Evolutionary conservation across 192 early-diverging fungal species (phyloP).

Genomic region (Powellomyces hirtus): DNA sequence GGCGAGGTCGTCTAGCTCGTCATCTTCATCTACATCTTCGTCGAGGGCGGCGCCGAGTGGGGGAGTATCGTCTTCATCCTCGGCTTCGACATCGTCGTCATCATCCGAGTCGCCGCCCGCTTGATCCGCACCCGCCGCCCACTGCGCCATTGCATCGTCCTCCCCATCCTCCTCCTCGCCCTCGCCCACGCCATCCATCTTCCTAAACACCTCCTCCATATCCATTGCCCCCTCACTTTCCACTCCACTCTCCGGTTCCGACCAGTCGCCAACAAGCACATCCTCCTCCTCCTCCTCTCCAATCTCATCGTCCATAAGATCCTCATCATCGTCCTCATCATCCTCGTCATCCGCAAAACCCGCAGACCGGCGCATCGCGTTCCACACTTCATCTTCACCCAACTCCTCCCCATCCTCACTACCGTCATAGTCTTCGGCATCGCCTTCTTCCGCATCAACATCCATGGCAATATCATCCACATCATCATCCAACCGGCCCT

Average conservation of each 20-base stretch:
- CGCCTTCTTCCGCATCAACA: slow-evolving; percentile 23
- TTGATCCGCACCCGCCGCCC: slow-evolving; percentile 24
- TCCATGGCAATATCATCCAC: slow-evolving; percentile 31
- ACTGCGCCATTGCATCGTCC: slow-evolving; percentile 28
- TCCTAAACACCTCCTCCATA: slow-evolving; percentile 26
- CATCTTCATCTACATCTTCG: slow-evolving; percentile 24
- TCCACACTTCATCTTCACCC: slow-evolving; percentile 86
- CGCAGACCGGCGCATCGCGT: slow-evolving; percentile 71
- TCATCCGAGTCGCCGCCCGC: not conserved
- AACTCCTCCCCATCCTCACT: slow-evolving; percentile 51
- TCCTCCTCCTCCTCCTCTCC: slow-evolving; percentile 40
- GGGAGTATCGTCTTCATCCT: slow-evolving; percentile 24
- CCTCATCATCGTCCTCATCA: slow-evolving; percentile 39
- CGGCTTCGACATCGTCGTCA: slow-evolving; percentile 4
- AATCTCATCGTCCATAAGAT: slow-evolving; percentile 36
- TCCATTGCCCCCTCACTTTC: slow-evolving; percentile 45
- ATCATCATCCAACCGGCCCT: slow-evolving; percentile 14
- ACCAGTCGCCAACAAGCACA: slow-evolving; percentile 41
- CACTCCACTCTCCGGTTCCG: slow-evolving; percentile 23
- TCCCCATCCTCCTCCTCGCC: slow-evolving; percentile 12
- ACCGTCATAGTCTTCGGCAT: slow-evolving; percentile 42
- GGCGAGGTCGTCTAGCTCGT: slow-evolving; percentile 18
- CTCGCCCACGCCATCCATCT: slow-evolving; percentile 23
- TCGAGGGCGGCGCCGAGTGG: slow-evolving; percentile 10
- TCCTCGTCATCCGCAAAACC: slow-evolving; percentile 42